Conservation (phyloP, 2,329 filamentous ascomycete species). For the Aspergillus texensis region DNA sequence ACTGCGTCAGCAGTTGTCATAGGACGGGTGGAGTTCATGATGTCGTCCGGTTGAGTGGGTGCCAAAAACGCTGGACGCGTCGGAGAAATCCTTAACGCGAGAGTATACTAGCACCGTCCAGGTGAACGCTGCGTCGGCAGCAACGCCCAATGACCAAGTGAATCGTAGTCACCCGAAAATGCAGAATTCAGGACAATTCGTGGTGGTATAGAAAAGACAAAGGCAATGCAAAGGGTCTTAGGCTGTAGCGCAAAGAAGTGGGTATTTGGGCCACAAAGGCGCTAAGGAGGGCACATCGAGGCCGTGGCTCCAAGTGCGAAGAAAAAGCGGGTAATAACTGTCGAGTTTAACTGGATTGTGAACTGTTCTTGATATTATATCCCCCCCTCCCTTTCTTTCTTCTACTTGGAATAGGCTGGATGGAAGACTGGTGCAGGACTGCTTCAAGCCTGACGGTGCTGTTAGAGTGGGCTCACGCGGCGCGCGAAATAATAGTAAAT, state of each 20-base stretch:
- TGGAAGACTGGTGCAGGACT: neutral
- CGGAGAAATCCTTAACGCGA: neutral
- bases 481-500: neutral
- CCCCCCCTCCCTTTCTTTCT: neutral
- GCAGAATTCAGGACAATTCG: too few species aligned
- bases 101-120: neutral
- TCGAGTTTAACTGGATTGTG: neutral
- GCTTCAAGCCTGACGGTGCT: neutral
- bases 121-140: neutral
- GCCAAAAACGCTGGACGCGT: neutral
- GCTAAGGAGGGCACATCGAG: constrained; percentile 25
- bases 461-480: neutral
- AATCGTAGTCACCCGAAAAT: neutral
- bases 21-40: constrained; percentile 44
- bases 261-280: constrained; percentile 30
- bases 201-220: neutral
- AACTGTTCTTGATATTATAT: neutral
- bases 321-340: constrained; percentile 1
- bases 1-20: constrained; percentile 60
- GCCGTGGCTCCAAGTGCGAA: constrained; percentile 4
- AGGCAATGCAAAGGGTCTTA: constrained; percentile 7
- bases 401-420: neutral
- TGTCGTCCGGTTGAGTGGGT: constrained; percentile 16
- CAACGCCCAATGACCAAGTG: neutral
- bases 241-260: constrained; percentile 26